Evolutionary conservation across 2,329 filamentous ascomycete species (phyloP).

Genomic region (Cladophialophora yegresii): DNA sequence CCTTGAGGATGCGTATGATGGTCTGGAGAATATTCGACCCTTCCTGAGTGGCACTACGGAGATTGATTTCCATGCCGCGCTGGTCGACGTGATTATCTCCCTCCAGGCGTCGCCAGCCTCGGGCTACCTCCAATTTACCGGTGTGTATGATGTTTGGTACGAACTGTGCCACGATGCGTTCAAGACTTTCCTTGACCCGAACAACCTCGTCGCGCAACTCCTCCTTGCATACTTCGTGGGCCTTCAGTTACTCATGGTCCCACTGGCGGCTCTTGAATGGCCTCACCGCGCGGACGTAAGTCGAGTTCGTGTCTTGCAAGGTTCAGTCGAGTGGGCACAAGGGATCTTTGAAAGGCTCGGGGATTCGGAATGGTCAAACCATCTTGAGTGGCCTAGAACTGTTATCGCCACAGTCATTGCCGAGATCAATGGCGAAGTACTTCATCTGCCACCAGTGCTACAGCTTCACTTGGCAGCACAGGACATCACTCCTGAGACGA

Average conservation of each 20-base stretch:
- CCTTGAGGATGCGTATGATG: constrained; percentile 30
- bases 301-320: constrained; percentile 26
- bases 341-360: constrained; percentile 40
- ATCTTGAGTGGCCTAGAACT: constrained; percentile 29
- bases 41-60: constrained; percentile 40
- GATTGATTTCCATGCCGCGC: constrained; percentile 31
- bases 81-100: constrained; percentile 35
- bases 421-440: constrained; percentile 31
- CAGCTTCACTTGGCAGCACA: constrained; percentile 25
- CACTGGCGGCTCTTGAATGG: constrained; percentile 42
- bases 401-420: constrained; percentile 30
- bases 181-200: constrained; percentile 47
- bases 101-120: constrained; percentile 28
- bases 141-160: constrained; percentile 47
- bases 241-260: constrained; percentile 49
- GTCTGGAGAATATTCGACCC: constrained; percentile 35
- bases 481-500: constrained; percentile 25
- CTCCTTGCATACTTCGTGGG: constrained; percentile 53
- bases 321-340: constrained; percentile 46
- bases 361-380: constrained; percentile 36
- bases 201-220: constrained; percentile 48
- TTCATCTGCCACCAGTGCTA: constrained; percentile 30
- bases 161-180: constrained; percentile 47
- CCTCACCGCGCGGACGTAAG: constrained; percentile 31
- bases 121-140: constrained; percentile 48